phyloP scores from a whole-genome alignment of 2,329 filamentous ascomycete genomes.

The Aspergillus floridensis region DNA sequence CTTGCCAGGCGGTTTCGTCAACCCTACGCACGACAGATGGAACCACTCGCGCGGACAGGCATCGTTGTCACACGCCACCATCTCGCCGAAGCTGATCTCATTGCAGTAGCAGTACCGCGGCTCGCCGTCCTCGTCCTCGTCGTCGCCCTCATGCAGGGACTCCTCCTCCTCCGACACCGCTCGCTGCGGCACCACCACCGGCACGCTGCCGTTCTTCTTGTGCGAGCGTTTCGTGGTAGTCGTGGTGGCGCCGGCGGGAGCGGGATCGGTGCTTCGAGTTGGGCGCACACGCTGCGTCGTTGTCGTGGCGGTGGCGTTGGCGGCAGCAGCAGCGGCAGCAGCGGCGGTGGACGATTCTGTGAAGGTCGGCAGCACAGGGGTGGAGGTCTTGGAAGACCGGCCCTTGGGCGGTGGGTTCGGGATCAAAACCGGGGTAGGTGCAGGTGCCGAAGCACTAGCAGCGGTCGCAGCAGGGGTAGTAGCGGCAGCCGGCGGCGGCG shows the following conservation, averaged over 20 bases:
- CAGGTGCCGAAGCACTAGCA: background rate
- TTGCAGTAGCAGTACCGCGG: slow-evolving; percentile 78
- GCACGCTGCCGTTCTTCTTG: slow-evolving; percentile 32
- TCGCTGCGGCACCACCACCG: slow-evolving; percentile 23
- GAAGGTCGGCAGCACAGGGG: slow-evolving; percentile 38
- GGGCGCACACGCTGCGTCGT: slow-evolving; percentile 32
- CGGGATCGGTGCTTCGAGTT: slow-evolving; percentile 35
- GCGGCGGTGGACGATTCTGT: slow-evolving; percentile 26
- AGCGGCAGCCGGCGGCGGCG: background rate
- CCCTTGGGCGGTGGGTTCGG: slow-evolving; percentile 29
- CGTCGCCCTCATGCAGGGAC: slow-evolving; percentile 51
- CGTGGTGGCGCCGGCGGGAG: slow-evolving; percentile 16
- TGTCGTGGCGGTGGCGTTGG: slow-evolving; percentile 5
- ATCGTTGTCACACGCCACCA: slow-evolving; percentile 76
- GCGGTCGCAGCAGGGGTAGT: no score
- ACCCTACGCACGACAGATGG: slow-evolving; percentile 75
- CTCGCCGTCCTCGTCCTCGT: slow-evolving; percentile 66
- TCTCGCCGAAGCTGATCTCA: slow-evolving; percentile 76
- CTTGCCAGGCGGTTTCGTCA: slow-evolving; percentile 73
- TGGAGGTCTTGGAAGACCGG: slow-evolving; percentile 42
- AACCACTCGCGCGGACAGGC: slow-evolving; percentile 78
- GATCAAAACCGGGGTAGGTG: background rate
- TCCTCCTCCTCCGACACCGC: slow-evolving; percentile 43
- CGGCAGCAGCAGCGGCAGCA: background rate
- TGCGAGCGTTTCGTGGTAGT: slow-evolving; percentile 31